A percentile compares a stretch with the other conserved stretches of the same genome.
Conservation (phyloP, 805 yeast genomes). For the Candida arabinofermentans region DNA sequence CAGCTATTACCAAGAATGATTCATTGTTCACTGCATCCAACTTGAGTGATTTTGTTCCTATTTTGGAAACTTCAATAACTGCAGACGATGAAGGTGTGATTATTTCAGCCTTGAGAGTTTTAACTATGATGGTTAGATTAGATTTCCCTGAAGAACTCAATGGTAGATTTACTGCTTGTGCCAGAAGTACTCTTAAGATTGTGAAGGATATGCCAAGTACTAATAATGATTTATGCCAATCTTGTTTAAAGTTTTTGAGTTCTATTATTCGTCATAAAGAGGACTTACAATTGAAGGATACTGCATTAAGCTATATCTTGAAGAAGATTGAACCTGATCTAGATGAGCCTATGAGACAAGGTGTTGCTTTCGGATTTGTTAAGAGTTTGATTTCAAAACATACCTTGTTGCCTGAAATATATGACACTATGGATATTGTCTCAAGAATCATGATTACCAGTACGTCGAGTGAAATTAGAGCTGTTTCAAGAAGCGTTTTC, state of each 20-base stretch:
- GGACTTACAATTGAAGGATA: slow-evolving; percentile 60
- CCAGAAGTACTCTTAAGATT: slow-evolving; percentile 56
- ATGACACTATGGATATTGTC: slow-evolving; percentile 80
- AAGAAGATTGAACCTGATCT: slow-evolving; percentile 77
- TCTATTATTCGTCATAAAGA: slow-evolving; percentile 66
- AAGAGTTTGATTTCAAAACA: slow-evolving; percentile 73
- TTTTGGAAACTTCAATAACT: slow-evolving; percentile 54
- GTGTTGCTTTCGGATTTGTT: slow-evolving; percentile 80
- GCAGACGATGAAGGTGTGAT: slow-evolving; percentile 78
- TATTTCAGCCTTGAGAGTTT: slow-evolving; percentile 58
- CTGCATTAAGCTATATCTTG: slow-evolving; percentile 70
- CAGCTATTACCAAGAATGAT: slow-evolving; percentile 62
- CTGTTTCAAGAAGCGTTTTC: slow-evolving; percentile 77
- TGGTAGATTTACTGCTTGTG: slow-evolving; percentile 51
- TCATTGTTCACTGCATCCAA: slow-evolving; percentile 55
- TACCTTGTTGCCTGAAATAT: slow-evolving; percentile 79
- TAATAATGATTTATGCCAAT: slow-evolving; percentile 73
- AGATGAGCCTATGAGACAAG: slow-evolving; percentile 85
- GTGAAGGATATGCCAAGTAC: slow-evolving; percentile 77
- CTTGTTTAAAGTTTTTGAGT: slow-evolving; percentile 70
- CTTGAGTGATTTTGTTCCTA: slow-evolving; percentile 70
- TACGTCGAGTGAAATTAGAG: slow-evolving; percentile 77
- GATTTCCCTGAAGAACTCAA: slow-evolving; percentile 56
- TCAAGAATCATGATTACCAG: slow-evolving; percentile 86
- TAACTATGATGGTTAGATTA: slow-evolving; percentile 56